A percentile compares a stretch with the other conserved stretches of the same genome.
Evolutionary conservation across 768 basidiomycete species (phyloP).

Genomic region (Tulasnella sp.): DNA sequence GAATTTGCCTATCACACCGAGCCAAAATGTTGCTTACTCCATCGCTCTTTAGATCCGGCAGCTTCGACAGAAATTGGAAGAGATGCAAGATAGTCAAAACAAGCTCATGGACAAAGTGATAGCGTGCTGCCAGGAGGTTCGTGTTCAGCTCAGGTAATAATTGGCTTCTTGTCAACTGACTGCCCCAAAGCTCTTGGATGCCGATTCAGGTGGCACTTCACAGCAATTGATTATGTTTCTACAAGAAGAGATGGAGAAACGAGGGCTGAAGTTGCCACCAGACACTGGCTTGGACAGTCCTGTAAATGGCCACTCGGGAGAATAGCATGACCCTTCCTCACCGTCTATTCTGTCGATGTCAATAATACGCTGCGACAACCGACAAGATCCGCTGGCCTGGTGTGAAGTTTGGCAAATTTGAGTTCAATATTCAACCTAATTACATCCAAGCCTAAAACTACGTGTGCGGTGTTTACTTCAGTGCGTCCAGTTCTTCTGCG

Average conservation of each 20-base stretch:
- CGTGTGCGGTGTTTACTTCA: slow-evolving; percentile 49
- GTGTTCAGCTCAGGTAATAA: slow-evolving; percentile 41
- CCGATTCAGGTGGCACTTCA: slow-evolving; percentile 66
- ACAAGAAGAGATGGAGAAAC: slow-evolving; percentile 81
- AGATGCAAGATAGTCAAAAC: slow-evolving; percentile 76
- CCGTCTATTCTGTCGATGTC: background rate
- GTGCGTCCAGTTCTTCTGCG: slow-evolving; percentile 70
- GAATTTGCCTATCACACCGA: background rate
- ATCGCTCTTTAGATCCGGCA: slow-evolving; percentile 59
- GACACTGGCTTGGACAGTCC: background rate
- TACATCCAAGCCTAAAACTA: background rate
- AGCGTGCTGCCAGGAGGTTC: slow-evolving; percentile 84
- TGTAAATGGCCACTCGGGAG: background rate
- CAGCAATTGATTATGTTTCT: slow-evolving; percentile 79
- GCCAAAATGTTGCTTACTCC: background rate
- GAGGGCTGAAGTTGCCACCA: slow-evolving; percentile 47
- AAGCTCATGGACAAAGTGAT: slow-evolving; percentile 83
- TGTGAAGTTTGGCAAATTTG: slow-evolving; percentile 1
- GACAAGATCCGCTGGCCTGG: background rate
- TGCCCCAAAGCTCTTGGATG: background rate
- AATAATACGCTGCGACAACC: background rate
- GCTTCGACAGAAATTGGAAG: slow-evolving; percentile 75
- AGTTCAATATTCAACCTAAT: slow-evolving; percentile 7
- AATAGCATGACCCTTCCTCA: background rate
- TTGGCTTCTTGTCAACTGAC: background rate